Evolutionary conservation across 192 early-diverging fungal genomes (phyloP).

Genomic region (Coemansia sp.): DNA sequence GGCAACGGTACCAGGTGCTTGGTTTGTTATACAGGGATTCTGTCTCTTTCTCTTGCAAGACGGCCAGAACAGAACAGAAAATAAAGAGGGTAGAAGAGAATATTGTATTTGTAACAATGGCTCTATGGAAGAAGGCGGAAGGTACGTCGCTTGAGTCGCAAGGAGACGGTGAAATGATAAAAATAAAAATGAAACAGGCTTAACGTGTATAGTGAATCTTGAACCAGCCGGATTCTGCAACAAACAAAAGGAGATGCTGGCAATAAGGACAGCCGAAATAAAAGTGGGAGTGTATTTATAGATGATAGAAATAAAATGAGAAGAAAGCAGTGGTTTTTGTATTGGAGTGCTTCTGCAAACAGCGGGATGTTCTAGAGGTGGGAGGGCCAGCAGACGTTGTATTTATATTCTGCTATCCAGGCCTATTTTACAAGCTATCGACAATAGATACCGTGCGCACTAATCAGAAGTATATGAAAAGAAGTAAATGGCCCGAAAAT

Average conservation of each 20-base stretch:
- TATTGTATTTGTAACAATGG: background rate
- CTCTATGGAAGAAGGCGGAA: background rate
- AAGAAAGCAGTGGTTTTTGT: background rate
- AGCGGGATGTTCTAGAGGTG: background rate
- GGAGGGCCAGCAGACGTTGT: background rate
- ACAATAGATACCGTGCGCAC: background rate
- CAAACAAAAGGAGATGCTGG: background rate
- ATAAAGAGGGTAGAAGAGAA: background rate
- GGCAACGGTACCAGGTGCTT: background rate
- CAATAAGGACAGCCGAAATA: background rate
- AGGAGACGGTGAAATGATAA: background rate
- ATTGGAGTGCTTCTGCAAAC: background rate
- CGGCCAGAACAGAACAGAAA: background rate
- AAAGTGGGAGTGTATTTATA: too few species aligned
- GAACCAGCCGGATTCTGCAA: background rate
- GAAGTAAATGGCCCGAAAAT: constrained; percentile 1
- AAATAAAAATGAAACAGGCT: background rate
- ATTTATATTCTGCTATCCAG: constrained; percentile 1
- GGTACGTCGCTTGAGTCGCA: background rate
- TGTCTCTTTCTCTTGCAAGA: too few species aligned
- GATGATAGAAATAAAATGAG: background rate
- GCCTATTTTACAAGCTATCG: background rate
- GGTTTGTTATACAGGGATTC: constrained; percentile 5
- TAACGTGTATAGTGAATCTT: background rate
- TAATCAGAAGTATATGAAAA: background rate